phyloP scores from a whole-genome alignment of 371 early-diverging fungal genomes.

The Mucor velutinosus region DNA sequence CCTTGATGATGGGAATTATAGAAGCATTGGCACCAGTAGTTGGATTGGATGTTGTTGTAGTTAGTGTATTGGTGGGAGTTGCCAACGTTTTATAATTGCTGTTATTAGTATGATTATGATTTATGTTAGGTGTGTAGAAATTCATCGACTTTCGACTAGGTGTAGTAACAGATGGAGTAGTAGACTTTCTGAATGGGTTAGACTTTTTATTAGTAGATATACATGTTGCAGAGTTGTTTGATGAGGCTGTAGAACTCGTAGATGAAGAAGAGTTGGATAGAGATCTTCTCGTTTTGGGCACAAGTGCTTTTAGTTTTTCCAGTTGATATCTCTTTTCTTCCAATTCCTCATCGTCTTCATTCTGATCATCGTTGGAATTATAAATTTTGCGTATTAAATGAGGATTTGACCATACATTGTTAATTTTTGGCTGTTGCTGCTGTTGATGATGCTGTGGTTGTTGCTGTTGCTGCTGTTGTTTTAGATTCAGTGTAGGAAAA shows the following conservation, averaged over 20 bases:
- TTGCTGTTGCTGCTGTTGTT: neutral
- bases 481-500: conserved; percentile 8
- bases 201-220: neutral
- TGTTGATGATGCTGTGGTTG: neutral
- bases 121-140: neutral
- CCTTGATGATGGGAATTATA: neutral
- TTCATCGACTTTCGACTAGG: neutral
- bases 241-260: neutral
- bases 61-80: neutral
- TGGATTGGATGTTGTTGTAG: neutral
- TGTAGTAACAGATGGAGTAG: neutral
- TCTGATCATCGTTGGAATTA: conserved; percentile 1
- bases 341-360: conserved; percentile 7
- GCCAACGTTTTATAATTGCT: neutral
- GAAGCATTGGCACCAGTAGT: neutral
- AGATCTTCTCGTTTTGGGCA: conserved; percentile 24
- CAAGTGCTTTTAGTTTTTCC: conserved; percentile 28
- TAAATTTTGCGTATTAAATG: conserved; percentile 20
- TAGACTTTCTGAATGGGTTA: neutral
- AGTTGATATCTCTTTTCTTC: conserved; percentile 22
- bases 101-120: neutral
- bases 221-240: conserved; percentile 1
- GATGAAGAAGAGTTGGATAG: conserved; percentile 3
- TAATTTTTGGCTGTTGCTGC: neutral
- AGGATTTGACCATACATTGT: conserved; percentile 24